A percentile compares a stretch with the other conserved stretches of the same genome.
These are phyloP conservation scores for Exidia glandulosa DNA, from an alignment of 768 basidiomycete species.

Conservation along the genomic window DNA sequence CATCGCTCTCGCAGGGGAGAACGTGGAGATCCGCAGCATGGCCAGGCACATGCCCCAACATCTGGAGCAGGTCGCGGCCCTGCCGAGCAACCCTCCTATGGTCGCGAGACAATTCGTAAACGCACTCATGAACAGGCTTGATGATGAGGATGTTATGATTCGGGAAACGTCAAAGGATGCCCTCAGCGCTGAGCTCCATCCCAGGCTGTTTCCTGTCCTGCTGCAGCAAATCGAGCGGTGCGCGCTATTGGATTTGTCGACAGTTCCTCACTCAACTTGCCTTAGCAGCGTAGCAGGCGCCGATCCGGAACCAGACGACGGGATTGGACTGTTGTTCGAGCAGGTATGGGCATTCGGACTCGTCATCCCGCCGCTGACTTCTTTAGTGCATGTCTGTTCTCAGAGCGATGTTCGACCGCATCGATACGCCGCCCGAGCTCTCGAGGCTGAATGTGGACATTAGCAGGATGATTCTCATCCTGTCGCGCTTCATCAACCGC, in stretches of 20 bases:
- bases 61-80: conserved; percentile 1
- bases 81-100: conserved; percentile 22
- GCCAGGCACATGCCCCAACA: conserved; percentile 49
- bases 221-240: conserved; percentile 68
- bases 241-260: conserved; percentile 16
- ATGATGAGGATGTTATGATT: conserved; percentile 49
- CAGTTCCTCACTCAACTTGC: too few relatives aligned
- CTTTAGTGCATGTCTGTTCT: conserved; percentile 61
- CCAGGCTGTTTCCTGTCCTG: conserved; percentile 53
- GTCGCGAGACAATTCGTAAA: conserved; percentile 56
- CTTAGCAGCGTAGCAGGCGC: neutral
- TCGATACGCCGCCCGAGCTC: conserved; percentile 45
- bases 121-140: conserved; percentile 56
- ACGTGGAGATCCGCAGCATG: conserved; percentile 37
- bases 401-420: conserved; percentile 68
- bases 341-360: conserved; percentile 41
- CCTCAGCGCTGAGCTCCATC: conserved; percentile 66
- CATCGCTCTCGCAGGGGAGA: conserved; percentile 39
- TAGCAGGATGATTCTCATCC: conserved; percentile 27
- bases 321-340: conserved; percentile 45
- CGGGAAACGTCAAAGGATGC: conserved; percentile 77
- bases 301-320: conserved; percentile 1
- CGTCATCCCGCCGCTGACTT: conserved; percentile 2
- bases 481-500: conserved; percentile 56
- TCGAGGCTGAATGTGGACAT: conserved; percentile 37